Base-by-base conservation (phyloP, 2,329 filamentous ascomycete species). In the Aspergillus transmontanensis region DNA sequence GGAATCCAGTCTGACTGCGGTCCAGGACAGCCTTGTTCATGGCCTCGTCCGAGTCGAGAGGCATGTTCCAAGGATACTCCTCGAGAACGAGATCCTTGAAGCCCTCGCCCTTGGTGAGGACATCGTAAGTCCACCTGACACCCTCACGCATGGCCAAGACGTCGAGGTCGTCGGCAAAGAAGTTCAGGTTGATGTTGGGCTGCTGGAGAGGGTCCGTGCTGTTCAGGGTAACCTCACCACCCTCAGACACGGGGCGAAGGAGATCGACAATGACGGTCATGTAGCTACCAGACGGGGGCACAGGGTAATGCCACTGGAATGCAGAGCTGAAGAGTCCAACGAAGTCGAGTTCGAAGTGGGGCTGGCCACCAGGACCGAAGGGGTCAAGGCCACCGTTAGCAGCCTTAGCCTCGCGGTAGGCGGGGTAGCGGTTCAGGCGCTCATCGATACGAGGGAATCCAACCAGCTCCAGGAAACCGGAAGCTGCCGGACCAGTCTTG, bases 321-420 rank as follows among this genome's bases (percentile, higher is more conserved):
- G 81, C 81, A 12, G 76, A 75, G 46, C 81, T 75, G 71, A 89
- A 89, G 79, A 89, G 82, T 58, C 80, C 78, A 12, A 89, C 83
- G 68, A 89, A 89, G 74, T 89, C 86, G 39, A 87, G 80, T 74
- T 88, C 85, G 66, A 88, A 87, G 66, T 88, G 86, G 30, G 86
- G 86, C 72, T 88, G 85, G 7, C 84, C 85, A 4, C 75, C 78
- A 0, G 85, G 85, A 1, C 81, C 81, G 68, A 87, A 87, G 2
- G 85, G 85, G 60, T 88, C 86, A 0, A 73, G 59, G 2, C 74
- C 75, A 11, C 72, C 77, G 58, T 83, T 82, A 3, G 72, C 67
- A 12, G 73, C 75, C 64, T 82, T 82, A 57, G 73, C 76, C 16
- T 76, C 74, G 10, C 74, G 73, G 67, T 88, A 89, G 50, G 81